A percentile compares a stretch with the other conserved stretches of the same genome.
phyloP scores from a whole-genome alignment of 495 filamentous ascomycete genomes.

The Aspergillus sparsus region DNA sequence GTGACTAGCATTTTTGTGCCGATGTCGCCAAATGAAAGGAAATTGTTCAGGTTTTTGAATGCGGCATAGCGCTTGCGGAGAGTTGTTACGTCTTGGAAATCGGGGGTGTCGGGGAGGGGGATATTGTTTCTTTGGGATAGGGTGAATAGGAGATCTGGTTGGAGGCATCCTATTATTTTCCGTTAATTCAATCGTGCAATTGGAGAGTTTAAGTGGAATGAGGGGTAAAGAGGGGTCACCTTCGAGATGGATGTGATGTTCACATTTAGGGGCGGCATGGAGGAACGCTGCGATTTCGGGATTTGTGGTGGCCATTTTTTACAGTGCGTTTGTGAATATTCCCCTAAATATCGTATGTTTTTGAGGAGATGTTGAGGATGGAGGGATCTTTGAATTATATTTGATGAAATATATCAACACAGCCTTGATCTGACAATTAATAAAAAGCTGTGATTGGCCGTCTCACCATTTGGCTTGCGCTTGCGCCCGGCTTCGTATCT shows the following conservation, averaged over 20 bases:
- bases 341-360: neutral
- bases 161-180: neutral
- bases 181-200: neutral
- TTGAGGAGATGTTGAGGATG: neutral
- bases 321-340: neutral
- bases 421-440: neutral
- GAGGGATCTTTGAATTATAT: neutral
- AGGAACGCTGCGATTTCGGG: neutral
- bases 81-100: neutral
- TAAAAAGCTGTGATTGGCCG: neutral
- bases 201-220: neutral
- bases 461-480: neutral
- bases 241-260: constrained; percentile 2
- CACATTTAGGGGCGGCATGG: neutral
- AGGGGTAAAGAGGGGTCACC: neutral
- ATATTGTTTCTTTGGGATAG: neutral
- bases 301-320: neutral
- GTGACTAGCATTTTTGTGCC: neutral
- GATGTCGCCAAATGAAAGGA: neutral
- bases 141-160: neutral
- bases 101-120: constrained; percentile 1
- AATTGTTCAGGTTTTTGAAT: neutral
- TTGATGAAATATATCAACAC: neutral
- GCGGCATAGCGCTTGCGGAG: neutral
- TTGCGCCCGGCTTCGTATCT: neutral